These are phyloP conservation scores for Croton laevigatus DNA, from an alignment of 441 rosid species.

Conservation along the genomic window DNA sequence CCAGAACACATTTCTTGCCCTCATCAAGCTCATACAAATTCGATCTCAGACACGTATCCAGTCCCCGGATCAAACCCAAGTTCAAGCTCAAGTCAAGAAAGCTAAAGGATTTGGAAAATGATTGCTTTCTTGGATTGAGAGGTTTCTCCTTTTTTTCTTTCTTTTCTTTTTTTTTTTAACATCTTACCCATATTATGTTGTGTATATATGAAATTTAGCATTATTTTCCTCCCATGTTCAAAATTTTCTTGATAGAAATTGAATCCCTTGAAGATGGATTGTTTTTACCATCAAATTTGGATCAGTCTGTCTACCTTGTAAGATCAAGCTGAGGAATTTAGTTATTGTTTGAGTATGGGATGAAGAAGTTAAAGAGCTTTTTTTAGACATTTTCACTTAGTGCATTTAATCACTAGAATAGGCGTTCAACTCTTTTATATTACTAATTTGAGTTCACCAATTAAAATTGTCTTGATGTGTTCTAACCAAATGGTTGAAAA, in stretches of 20 bases:
- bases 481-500: no score
- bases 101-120: constrained; percentile 11
- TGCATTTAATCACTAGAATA: no score
- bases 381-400: no score
- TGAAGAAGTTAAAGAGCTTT: constrained; percentile 11
- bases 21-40: constrained; percentile 34
- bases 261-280: constrained; percentile 23
- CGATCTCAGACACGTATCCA: constrained; percentile 24
- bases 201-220: constrained; percentile 20
- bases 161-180: not conserved
- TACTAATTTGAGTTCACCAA: no score
- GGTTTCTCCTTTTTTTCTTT: no score
- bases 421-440: no score
- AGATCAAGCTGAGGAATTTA: constrained; percentile 18
- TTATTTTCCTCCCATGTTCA: constrained; percentile 8
- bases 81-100: constrained; percentile 36
- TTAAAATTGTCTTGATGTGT: no score
- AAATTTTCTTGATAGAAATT: constrained; percentile 17
- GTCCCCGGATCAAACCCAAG: constrained; percentile 18
- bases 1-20: constrained; percentile 34
- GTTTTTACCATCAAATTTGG: constrained; percentile 23
- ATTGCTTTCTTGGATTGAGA: no score
- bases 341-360: constrained; percentile 14
- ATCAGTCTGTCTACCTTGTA: constrained; percentile 16
- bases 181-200: constrained; percentile 14